phyloP scores from a whole-genome alignment of 768 basidiomycete species.

The Clitopilus passeckerianus region DNA sequence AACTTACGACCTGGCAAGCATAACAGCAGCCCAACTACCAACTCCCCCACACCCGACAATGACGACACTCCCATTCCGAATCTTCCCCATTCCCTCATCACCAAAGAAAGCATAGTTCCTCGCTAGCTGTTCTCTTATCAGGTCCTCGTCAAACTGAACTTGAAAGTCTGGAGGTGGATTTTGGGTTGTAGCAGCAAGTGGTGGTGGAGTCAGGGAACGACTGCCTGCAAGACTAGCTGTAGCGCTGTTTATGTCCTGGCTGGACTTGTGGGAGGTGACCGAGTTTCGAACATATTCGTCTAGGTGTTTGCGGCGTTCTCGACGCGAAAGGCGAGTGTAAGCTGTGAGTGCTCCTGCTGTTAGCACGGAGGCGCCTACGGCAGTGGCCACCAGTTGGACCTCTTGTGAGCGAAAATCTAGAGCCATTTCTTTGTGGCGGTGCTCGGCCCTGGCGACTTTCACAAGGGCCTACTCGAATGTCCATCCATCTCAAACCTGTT shows the following conservation, averaged over 20 bases:
- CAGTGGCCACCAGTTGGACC: constrained; percentile 60
- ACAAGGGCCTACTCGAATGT: too few species aligned
- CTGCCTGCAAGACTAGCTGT: not conserved
- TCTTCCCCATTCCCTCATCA: constrained; percentile 77
- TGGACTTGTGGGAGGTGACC: constrained; percentile 27
- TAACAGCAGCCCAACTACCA: constrained; percentile 92
- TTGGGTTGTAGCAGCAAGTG: constrained; percentile 5
- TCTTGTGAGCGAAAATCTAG: constrained; percentile 38
- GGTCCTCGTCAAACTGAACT: constrained; percentile 62
- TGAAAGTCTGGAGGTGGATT: constrained; percentile 3
- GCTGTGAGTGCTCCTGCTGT: constrained; percentile 58
- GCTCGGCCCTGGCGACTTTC: not conserved
- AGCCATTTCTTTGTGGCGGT: not conserved
- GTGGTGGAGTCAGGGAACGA: constrained; percentile 1
- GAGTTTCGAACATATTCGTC: constrained; percentile 53
- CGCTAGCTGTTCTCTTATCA: constrained; percentile 87
- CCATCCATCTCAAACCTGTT: too few species aligned
- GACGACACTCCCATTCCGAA: constrained; percentile 74
- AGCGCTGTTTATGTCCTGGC: constrained; percentile 3
- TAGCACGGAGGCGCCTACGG: constrained; percentile 56
- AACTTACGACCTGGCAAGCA: constrained; percentile 86
- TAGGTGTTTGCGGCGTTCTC: constrained; percentile 48
- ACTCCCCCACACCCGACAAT: constrained; percentile 96
- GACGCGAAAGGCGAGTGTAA: constrained; percentile 45
- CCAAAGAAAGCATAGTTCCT: constrained; percentile 95